Evolutionary conservation across 768 basidiomycete species (phyloP).

Genomic region (Symmetrospora coprosmae): DNA sequence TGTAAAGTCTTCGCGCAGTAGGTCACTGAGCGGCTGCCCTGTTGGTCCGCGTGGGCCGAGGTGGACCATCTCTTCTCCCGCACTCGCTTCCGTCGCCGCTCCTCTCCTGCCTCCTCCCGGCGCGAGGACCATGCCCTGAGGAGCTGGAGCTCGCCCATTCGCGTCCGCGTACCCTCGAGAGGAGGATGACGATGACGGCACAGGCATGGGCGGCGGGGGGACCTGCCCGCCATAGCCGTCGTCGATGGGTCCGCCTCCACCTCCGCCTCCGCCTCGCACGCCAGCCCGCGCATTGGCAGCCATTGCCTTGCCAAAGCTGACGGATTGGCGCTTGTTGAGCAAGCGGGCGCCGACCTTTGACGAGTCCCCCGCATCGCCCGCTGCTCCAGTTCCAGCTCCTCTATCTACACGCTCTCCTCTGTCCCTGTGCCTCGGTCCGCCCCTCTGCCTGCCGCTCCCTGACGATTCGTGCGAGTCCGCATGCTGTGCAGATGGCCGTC

Average conservation of each 20-base stretch:
- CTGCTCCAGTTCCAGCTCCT: background rate
- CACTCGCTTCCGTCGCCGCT: background rate
- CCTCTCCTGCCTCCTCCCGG: background rate
- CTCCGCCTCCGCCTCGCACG: background rate
- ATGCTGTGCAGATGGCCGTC: background rate
- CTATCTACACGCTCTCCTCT: too few relatives aligned
- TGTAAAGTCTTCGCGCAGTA: constrained; percentile 10
- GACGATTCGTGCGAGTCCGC: constrained; percentile 5
- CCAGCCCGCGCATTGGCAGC: background rate
- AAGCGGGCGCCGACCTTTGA: constrained; percentile 18
- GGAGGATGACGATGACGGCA: too few relatives aligned
- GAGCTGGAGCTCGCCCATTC: background rate
- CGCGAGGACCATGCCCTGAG: background rate
- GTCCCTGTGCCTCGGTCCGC: background rate
- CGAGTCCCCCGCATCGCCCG: background rate
- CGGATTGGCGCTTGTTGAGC: constrained; percentile 20
- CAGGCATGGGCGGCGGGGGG: too few relatives aligned
- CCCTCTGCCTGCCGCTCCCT: background rate
- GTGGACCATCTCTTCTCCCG: constrained; percentile 13
- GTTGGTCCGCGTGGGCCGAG: constrained; percentile 7
- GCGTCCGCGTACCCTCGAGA: background rate
- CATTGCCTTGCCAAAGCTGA: constrained; percentile 8
- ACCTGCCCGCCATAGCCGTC: too few relatives aligned
- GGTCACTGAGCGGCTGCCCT: constrained; percentile 1
- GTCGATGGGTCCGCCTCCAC: too few relatives aligned